Percentiles rank a stretch among this genome's conserved stretches.
Conservation (phyloP, 352 stramenopile species). For the Sclerospora graminicola region DNA sequence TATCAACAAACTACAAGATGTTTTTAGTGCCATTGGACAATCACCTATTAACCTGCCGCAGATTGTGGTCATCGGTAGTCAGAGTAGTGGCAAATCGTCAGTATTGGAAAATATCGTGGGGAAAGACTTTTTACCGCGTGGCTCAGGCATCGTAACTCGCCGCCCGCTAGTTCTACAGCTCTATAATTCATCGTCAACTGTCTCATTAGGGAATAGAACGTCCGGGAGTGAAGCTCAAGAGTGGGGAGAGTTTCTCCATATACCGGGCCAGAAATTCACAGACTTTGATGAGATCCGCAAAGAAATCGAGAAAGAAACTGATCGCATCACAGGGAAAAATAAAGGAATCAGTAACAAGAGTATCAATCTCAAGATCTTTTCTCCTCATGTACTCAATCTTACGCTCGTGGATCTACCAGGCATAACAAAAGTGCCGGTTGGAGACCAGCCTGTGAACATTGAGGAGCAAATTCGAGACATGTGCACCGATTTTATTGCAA, state of each 20-base stretch:
- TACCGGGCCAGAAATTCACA: conserved; percentile 91
- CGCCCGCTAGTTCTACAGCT: conserved; percentile 97
- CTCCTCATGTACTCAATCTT: conserved; percentile 95
- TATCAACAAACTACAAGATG: conserved; percentile 99
- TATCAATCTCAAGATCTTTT: conserved; percentile 99
- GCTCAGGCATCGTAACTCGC: conserved; percentile 97
- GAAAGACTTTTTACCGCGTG: conserved; percentile 93
- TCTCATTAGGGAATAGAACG: conserved; percentile 7
- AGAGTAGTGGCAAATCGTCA: conserved; percentile 94
- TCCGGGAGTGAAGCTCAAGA: conserved; percentile 51
- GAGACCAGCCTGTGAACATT: conserved; percentile 99
- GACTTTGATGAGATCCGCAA: conserved; percentile 95
- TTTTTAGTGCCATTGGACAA: conserved; percentile 94
- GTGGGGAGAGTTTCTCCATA: conserved; percentile 98
- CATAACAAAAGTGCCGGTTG: conserved; percentile 96
- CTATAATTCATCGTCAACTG: conserved; percentile 80
- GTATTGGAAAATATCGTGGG: conserved; percentile 94
- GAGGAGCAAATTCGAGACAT: conserved; percentile 99
- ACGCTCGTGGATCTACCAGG: conserved; percentile 99
- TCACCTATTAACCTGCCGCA: conserved; percentile 94
- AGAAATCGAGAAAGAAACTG: conserved; percentile 98
- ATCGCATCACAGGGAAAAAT: conserved; percentile 92
- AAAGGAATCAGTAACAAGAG: conserved; percentile 97
- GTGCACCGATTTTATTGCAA: conserved; percentile 96
- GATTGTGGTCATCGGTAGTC: conserved; percentile 96